These are phyloP conservation scores for Phytophthora colocasiae DNA, from an alignment of 352 stramenopile genomes.

Conservation along the genomic window DNA sequence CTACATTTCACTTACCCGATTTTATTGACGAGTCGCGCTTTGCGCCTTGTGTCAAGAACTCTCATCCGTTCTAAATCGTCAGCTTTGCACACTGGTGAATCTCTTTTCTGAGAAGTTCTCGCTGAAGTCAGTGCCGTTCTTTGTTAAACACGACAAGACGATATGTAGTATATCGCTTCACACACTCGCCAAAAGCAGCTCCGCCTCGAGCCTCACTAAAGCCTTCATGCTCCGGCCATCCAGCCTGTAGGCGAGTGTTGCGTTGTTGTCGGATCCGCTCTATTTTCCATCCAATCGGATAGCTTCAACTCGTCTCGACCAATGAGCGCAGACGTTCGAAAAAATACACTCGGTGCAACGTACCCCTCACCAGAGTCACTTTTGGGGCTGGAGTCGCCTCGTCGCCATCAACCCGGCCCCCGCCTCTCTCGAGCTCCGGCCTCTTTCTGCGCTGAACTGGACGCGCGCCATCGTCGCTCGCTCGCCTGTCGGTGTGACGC, in stretches of 20 bases:
- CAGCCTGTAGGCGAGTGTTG: neutral
- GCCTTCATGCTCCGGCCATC: neutral
- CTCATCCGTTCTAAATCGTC: too few species aligned
- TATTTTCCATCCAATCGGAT: conserved; percentile 24
- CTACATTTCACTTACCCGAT: too few species aligned
- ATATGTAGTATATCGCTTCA: conserved; percentile 3
- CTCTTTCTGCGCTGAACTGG: conserved; percentile 43
- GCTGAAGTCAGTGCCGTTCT: neutral
- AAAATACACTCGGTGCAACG: conserved; percentile 9
- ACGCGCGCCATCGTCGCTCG: conserved; percentile 28
- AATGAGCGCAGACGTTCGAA: conserved; percentile 22
- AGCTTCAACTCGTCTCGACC: conserved; percentile 25
- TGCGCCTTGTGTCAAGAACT: too few species aligned
- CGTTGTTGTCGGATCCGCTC: conserved; percentile 1
- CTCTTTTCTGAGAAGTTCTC: too few species aligned
- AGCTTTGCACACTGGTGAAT: too few species aligned
- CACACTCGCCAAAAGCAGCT: neutral
- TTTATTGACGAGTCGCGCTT: too few species aligned
- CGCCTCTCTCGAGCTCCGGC: conserved; percentile 25
- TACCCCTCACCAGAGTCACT: neutral
- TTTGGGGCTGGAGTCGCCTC: conserved; percentile 4
- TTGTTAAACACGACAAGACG: conserved; percentile 5
- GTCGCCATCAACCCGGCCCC: conserved; percentile 14
- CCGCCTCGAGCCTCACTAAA: neutral
- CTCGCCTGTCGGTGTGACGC: conserved; percentile 30